Base-by-base conservation (phyloP, 2,329 filamentous ascomycete species). In the Trichoderma sp. region DNA sequence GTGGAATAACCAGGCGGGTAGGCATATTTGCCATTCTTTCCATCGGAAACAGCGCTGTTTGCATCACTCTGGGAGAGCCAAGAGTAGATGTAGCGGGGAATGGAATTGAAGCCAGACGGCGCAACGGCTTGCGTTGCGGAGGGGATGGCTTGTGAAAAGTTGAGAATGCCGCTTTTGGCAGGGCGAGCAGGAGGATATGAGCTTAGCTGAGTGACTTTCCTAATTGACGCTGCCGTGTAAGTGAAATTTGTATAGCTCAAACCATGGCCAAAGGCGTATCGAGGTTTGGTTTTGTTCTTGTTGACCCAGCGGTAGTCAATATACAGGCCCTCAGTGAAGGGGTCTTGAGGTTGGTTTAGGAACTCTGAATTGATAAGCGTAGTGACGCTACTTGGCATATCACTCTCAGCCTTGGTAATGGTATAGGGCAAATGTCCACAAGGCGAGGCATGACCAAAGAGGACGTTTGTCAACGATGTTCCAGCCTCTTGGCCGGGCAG, bases 251-350 rank as follows among this genome's bases (percentile, higher is more conserved):
- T 94, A 81, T 96, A 97, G 64, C 90, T 92, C 2, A 97, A 85
- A 0, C 94, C 95, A 70, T 89, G 94, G 0, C 95, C 94, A 74
- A 97, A 97, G 58, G 93, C 91, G 76, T 90, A 97, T 1, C 91
- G 90, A 0, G 94, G 94, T 5, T 84, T 83, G 70, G 96, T 90
- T 68, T 85, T 83, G 66, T 90, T 79, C 76, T 91, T 92, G 82
- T 97, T 94, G 73, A 97, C 94, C 78, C 94, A 87, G 14, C 94
- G 90, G 80, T 97, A 97, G 81, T 97, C 95, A 73, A 96, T 89
- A 76, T 94, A 94, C 0, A 97, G 81, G 0, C 93, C 93, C 76
- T 97, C 93, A 1, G 84, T 85, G 77, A 96, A 97, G 72, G 93
- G 89, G 73, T 96, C 92, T 76, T 97, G 93, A 0, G 93, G 92